Evolutionary conservation across 139 green algal genomes (phyloP).

Genomic region (Coccomyxa sp.): DNA sequence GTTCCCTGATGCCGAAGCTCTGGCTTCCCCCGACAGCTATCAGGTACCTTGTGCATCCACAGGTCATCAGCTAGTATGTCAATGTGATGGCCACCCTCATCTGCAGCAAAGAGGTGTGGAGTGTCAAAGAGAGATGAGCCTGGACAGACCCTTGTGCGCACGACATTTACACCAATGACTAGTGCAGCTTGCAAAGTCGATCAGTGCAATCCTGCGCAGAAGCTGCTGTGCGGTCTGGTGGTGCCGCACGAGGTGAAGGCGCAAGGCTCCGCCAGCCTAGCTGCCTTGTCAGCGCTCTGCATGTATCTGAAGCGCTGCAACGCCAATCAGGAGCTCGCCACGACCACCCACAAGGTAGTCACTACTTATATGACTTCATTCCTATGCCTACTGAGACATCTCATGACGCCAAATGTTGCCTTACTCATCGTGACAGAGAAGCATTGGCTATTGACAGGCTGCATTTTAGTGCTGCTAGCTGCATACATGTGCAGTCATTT

Average conservation of each 20-base stretch:
- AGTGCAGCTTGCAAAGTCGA: background rate
- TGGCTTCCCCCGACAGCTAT: background rate
- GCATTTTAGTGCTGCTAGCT: background rate
- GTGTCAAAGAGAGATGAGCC: background rate
- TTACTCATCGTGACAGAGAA: background rate
- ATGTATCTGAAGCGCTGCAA: slow-evolving; percentile 18
- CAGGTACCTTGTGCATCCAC: background rate
- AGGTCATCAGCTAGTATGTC: background rate
- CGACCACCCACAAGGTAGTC: background rate
- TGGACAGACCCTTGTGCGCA: background rate
- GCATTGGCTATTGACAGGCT: background rate
- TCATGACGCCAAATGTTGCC: no score
- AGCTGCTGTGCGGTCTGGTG: background rate
- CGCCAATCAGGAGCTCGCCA: slow-evolving; percentile 17
- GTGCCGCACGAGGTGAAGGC: slow-evolving; percentile 1
- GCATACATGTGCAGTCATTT: background rate
- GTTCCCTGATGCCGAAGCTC: slow-evolving; percentile 13
- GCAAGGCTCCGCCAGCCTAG: background rate
- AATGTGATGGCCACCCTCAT: background rate
- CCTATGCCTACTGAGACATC: no score
- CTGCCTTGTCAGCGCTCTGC: slow-evolving; percentile 22
- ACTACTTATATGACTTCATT: background rate
- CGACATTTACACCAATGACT: background rate
- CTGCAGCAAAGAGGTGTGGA: background rate
- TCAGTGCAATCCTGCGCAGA: background rate